Conservation (phyloP, 495 filamentous ascomycete genomes). For the Xylaria flabelliformis region DNA sequence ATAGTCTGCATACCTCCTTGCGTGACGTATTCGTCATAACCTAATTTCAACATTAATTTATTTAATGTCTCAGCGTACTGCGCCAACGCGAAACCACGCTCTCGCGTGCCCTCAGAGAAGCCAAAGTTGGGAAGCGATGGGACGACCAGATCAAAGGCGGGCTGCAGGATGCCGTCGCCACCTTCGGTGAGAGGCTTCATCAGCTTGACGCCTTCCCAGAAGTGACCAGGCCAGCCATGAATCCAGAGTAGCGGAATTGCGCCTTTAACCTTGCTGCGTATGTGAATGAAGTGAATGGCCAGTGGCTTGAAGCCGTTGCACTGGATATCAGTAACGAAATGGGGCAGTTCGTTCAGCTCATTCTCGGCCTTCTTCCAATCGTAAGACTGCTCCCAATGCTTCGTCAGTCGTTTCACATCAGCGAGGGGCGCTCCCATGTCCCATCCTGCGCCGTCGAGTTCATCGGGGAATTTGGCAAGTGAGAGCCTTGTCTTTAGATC, state of each 20-base stretch:
- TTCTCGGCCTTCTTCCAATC: slow-evolving; percentile 56
- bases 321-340: slow-evolving; percentile 59
- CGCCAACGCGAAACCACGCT: slow-evolving; percentile 61
- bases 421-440: slow-evolving; percentile 53
- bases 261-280: slow-evolving; percentile 52
- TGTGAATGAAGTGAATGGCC: slow-evolving; percentile 62
- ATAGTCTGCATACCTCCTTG: slow-evolving; percentile 48
- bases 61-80: slow-evolving; percentile 68
- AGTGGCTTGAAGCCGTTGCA: slow-evolving; percentile 54
- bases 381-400: slow-evolving; percentile 56
- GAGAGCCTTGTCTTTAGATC: slow-evolving; percentile 43
- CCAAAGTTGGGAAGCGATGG: slow-evolving; percentile 74
- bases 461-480: slow-evolving; percentile 44
- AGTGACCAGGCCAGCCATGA: slow-evolving; percentile 73
- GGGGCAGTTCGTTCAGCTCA: slow-evolving; percentile 60
- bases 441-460: slow-evolving; percentile 43
- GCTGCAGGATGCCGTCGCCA: slow-evolving; percentile 47
- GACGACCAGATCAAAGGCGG: slow-evolving; percentile 68
- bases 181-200: slow-evolving; percentile 60
- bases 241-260: slow-evolving; percentile 65
- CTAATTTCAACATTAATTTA: slow-evolving; percentile 69
- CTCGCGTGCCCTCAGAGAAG: slow-evolving; percentile 60
- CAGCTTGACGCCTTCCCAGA: slow-evolving; percentile 69
- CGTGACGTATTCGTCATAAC: slow-evolving; percentile 66
- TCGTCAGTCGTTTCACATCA: slow-evolving; percentile 57